phyloP scores from a whole-genome alignment of 805 yeast species.

The Teunomyces gatunensis region DNA sequence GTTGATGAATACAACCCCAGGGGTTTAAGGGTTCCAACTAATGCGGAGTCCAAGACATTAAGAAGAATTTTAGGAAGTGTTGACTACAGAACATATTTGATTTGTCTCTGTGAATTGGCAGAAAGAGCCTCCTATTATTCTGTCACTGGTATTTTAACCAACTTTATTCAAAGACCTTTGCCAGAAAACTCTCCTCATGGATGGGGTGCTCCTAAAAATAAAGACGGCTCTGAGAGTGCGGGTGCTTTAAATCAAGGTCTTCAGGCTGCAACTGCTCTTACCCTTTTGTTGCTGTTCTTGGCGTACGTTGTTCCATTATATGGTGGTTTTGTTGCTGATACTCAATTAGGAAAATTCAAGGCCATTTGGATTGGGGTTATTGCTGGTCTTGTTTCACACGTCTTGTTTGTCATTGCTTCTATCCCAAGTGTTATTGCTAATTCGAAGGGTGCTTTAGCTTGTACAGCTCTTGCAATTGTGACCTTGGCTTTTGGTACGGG shows the following conservation, averaged over 20 bases:
- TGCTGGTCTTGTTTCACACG: conserved; percentile 46
- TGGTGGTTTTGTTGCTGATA: conserved; percentile 54
- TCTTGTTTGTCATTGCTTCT: conserved; percentile 49
- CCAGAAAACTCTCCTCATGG: conserved; percentile 48
- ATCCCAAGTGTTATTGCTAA: conserved; percentile 37
- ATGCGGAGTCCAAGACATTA: conserved; percentile 21
- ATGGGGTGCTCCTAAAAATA: conserved; percentile 36
- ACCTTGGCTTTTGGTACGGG: conserved; percentile 49
- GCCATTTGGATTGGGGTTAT: conserved; percentile 50
- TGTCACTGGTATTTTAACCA: conserved; percentile 41
- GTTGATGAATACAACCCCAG: conserved; percentile 35
- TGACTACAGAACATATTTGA: conserved; percentile 48
- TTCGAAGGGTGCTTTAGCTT: conserved; percentile 34
- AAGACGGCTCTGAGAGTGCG: conserved; percentile 35
- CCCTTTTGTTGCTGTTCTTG: conserved; percentile 45
- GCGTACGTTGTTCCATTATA: conserved; percentile 51
- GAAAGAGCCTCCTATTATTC: conserved; percentile 58
- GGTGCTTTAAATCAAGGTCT: conserved; percentile 52
- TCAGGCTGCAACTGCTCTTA: conserved; percentile 45
- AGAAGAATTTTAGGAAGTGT: conserved; percentile 46
- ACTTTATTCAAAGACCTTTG: conserved; percentile 51
- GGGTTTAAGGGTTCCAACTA: conserved; percentile 37
- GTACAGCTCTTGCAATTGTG: conserved; percentile 40
- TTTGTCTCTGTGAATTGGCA: conserved; percentile 47
- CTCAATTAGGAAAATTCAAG: conserved; percentile 45